phyloP scores from a whole-genome alignment of 495 filamentous ascomycete species.

The Beverwykella pulmonaria region DNA sequence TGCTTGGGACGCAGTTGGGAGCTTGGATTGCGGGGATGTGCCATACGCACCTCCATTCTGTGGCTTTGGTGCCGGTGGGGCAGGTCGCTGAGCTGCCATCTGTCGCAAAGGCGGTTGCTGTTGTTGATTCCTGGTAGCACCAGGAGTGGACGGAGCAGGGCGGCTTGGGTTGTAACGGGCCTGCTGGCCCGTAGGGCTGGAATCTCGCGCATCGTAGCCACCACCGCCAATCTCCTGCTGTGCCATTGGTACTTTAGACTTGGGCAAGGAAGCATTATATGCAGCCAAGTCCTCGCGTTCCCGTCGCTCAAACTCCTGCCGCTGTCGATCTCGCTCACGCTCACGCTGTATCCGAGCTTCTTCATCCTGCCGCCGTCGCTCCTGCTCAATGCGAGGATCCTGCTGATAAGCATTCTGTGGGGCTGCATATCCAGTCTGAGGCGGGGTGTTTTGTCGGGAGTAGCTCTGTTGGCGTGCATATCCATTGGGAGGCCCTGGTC shows the following conservation, averaged over 20 bases:
- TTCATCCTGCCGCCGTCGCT: slow-evolving; percentile 54
- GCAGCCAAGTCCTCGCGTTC: slow-evolving; percentile 73
- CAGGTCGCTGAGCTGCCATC: slow-evolving; percentile 59
- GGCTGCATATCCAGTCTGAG: slow-evolving; percentile 23
- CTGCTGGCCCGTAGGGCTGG: slow-evolving; percentile 42
- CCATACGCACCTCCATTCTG: slow-evolving; percentile 39
- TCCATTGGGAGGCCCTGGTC: slow-evolving; percentile 62
- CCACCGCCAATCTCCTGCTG: slow-evolving; percentile 77
- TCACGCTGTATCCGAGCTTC: slow-evolving; percentile 48
- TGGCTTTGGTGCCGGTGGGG: slow-evolving; percentile 58
- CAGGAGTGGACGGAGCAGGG: slow-evolving; percentile 64
- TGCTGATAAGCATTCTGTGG: slow-evolving; percentile 32
- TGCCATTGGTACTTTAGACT: slow-evolving; percentile 72
- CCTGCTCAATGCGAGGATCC: slow-evolving; percentile 39
- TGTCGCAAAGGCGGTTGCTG: slow-evolving; percentile 56
- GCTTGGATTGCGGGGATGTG: slow-evolving; percentile 29
- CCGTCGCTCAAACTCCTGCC: slow-evolving; percentile 57
- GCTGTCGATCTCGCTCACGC: slow-evolving; percentile 41
- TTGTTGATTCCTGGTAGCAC: slow-evolving; percentile 48
- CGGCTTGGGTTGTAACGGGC: slow-evolving; percentile 81
- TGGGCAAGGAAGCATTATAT: slow-evolving; percentile 84
- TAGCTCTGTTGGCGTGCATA: slow-evolving; percentile 53
- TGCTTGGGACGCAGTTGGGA: slow-evolving; percentile 42
- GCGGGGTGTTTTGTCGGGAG: slow-evolving; percentile 32
- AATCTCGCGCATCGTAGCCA: slow-evolving; percentile 48